Evolutionary conservation across 2,329 filamentous ascomycete genomes (phyloP), one percentile per base, ranked within the genome.

Genomic region (Colletotrichum endophyticum): DNA sequence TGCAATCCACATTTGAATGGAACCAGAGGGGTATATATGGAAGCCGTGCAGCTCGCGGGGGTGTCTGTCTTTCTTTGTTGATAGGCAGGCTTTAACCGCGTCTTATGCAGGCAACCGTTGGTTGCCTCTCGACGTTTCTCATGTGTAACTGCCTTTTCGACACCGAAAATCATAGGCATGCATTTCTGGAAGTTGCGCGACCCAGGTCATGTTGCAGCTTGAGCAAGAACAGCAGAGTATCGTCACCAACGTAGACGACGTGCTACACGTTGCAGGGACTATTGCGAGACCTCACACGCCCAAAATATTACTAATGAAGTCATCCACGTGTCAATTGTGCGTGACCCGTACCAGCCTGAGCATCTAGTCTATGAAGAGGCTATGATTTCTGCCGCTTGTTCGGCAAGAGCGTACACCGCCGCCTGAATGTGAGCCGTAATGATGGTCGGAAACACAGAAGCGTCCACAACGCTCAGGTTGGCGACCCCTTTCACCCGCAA

Each of bases 401-500:
- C 44, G 44, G 44, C 44, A 8, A 53, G 44, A 53, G 12, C 44
- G 44, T 22, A 53, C n/a, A 53, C 44, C 44, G 44, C 44, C 5
- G 44, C 44, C 44, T 53, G 44, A 1, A 53, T 22, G 44, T 53
- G 44, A 13, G 44, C 44, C 0, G 44, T 53, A 0, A 62, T 62
- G 6, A 82, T 76, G 36, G 81, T 77, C 1, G 84, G 84, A 36
- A 86, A 81, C 12, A 86, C 81, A 13, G 83, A 86, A 8, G 84
- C 83, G 75, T 88, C 85, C 0, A 85, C 83, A 5, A 87, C 80
- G 8, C 84, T 82, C 27, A 87, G 79, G 19, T 81, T 81, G 2
- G 78, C 76, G 1, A 86, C 81, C 0, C 85, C 84, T 44, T 85
- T 84, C 15, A 87, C 85, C 13, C 80, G 79, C 49, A 86, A 78